Evolutionary conservation across 345 rosid genomes (phyloP).

Genomic region (Salix viminalis): DNA sequence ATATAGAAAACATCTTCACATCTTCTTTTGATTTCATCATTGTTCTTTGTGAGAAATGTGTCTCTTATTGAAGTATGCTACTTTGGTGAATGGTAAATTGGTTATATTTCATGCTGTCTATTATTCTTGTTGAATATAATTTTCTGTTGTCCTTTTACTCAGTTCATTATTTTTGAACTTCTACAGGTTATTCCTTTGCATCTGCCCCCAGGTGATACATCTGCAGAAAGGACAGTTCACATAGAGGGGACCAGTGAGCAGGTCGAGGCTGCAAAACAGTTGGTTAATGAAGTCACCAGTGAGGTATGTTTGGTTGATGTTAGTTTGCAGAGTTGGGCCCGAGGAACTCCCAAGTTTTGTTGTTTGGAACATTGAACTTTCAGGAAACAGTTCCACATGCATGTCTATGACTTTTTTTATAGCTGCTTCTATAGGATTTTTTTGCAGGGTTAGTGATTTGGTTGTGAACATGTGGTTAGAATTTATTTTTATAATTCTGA

Average conservation of each 20-base stretch:
- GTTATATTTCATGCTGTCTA: neutral
- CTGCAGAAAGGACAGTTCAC: slow-evolving; percentile 72
- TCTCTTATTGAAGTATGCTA: neutral
- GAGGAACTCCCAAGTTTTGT: neutral
- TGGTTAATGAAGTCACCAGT: slow-evolving; percentile 88
- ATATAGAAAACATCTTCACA: no score
- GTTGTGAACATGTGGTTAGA: neutral
- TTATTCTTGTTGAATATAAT: neutral
- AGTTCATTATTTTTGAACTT: neutral
- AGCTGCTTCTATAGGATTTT: neutral
- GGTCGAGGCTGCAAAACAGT: slow-evolving; percentile 79
- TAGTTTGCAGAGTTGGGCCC: slow-evolving; percentile 22
- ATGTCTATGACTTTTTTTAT: neutral
- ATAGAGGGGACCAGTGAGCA: slow-evolving; percentile 92
- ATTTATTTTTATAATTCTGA: no score
- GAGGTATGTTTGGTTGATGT: slow-evolving; percentile 68
- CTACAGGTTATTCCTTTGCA: slow-evolving; percentile 92
- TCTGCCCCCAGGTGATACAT: slow-evolving; percentile 87
- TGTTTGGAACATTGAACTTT: neutral
- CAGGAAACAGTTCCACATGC: neutral
- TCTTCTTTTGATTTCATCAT: neutral
- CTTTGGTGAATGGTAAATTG: neutral
- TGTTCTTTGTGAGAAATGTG: neutral
- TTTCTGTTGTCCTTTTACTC: neutral
- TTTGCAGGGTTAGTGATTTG: neutral